Conservation (phyloP, 1,284 basidiomycete genomes). For the Trichosporon sp. region DNA sequence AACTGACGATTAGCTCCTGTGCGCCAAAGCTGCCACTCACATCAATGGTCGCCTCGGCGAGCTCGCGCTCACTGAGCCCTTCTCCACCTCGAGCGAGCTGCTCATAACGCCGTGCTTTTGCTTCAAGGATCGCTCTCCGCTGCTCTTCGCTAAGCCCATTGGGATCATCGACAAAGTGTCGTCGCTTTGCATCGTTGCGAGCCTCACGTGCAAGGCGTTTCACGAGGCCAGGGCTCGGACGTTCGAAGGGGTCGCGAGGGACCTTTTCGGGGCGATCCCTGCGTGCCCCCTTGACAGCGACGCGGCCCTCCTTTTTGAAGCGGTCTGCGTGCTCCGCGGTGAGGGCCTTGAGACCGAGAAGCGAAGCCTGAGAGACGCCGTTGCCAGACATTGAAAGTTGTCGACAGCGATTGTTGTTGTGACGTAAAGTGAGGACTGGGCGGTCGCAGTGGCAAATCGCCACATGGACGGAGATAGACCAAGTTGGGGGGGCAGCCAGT, state of each 20-base stretch:
- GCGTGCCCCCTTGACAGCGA: conserved; percentile 35
- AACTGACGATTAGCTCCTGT: conserved; percentile 54
- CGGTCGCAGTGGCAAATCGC: background rate
- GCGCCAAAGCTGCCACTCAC: conserved; percentile 53
- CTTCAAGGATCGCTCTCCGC: conserved; percentile 54
- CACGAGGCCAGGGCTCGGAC: conserved; percentile 43
- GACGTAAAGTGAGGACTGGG: background rate
- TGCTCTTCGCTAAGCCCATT: conserved; percentile 38
- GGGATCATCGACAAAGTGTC: conserved; percentile 31
- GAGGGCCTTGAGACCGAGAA: conserved; percentile 45
- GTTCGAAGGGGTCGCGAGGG: conserved; percentile 37
- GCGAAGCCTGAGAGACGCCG: conserved; percentile 33
- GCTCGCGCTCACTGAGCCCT: conserved; percentile 70
- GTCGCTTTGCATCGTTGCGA: conserved; percentile 36
- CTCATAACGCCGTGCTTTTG: conserved; percentile 77
- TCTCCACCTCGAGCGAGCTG: conserved; percentile 72
- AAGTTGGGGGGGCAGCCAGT: background rate
- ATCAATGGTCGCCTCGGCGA: conserved; percentile 70
- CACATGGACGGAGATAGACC: conserved; percentile 7
- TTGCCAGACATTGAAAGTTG: conserved; percentile 8
- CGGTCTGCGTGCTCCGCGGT: conserved; percentile 45
- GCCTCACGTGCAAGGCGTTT: conserved; percentile 44
- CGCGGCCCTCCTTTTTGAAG: conserved; percentile 41
- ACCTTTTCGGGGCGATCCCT: conserved; percentile 18
- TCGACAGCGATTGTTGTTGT: background rate